These are phyloP conservation scores for Backusella circina DNA, from an alignment of 192 early-diverging fungal species.

Conservation along the genomic window DNA sequence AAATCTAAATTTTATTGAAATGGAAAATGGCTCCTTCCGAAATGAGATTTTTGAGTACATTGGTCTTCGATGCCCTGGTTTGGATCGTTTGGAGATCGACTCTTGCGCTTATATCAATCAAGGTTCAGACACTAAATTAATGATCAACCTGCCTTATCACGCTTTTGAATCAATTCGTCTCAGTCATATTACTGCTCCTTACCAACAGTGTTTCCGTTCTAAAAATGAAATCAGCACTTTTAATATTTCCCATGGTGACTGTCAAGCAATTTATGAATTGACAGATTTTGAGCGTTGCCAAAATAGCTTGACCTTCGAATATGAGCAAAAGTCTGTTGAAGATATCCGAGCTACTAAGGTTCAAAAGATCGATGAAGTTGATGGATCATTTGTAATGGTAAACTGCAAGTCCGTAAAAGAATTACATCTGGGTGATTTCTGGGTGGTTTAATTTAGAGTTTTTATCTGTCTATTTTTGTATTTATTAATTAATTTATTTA, in stretches of 20 bases:
- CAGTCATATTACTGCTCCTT: not conserved
- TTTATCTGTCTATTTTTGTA: not conserved
- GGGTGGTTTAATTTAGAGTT: not conserved
- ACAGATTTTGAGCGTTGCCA: not conserved
- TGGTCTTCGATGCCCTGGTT: not conserved
- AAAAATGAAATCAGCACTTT: not conserved
- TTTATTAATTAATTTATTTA: not conserved
- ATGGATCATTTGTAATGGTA: not conserved
- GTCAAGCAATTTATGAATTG: not conserved
- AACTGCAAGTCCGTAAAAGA: not conserved
- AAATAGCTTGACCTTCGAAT: not conserved
- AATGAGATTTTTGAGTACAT: not conserved
- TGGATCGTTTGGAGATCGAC: not conserved
- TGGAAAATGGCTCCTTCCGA: constrained; percentile 7
- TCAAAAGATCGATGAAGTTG: not conserved
- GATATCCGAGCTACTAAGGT: not conserved
- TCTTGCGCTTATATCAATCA: not conserved
- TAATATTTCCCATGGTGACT: not conserved
- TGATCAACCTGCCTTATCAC: not conserved
- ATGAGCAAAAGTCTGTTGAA: not conserved
- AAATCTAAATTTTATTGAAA: not conserved
- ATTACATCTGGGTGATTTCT: not conserved
- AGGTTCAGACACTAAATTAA: not conserved
- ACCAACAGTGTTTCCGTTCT: not conserved
- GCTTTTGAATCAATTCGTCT: not conserved